Percentiles rank a stretch among this genome's conserved stretches.
Conservation (phyloP, 371 early-diverging fungal species). For the Syncephalastrum racemosum region DNA sequence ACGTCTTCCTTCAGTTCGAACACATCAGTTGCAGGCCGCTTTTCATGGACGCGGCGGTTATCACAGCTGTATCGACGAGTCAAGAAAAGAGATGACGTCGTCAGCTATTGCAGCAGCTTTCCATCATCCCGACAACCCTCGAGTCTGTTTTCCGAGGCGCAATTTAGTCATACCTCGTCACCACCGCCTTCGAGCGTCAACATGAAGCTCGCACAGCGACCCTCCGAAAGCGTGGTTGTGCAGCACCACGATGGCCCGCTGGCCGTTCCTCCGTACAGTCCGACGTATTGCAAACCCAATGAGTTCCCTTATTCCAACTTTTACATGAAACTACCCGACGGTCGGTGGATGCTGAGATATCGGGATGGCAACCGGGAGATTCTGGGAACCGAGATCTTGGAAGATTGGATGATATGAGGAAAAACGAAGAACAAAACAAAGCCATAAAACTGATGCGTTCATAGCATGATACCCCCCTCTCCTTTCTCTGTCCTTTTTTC, state of each 20-base stretch:
- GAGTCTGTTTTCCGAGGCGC: no score
- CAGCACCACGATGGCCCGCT: neutral
- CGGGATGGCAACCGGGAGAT: slow-evolving; percentile 48
- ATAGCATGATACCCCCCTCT: slow-evolving; percentile 1
- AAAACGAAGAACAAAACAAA: neutral
- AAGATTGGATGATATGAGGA: slow-evolving; percentile 29
- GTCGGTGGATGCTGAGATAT: slow-evolving; percentile 48
- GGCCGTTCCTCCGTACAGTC: slow-evolving; percentile 47
- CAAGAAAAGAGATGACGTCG: no score
- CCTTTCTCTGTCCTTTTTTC: neutral
- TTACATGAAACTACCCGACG: slow-evolving; percentile 46
- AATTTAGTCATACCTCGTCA: no score
- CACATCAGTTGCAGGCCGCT: no score
- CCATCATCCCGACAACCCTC: no score
- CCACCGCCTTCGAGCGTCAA: no score
- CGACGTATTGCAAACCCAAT: slow-evolving; percentile 40
- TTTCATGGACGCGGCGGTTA: no score
- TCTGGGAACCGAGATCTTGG: slow-evolving; percentile 44
- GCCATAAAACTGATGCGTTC: neutral
- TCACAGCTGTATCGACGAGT: no score
- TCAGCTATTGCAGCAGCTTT: no score
- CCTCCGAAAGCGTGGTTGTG: no score
- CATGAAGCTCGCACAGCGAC: no score
- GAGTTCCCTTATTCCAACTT: slow-evolving; percentile 53
- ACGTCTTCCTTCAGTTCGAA: no score